Percentiles rank a stretch among this genome's conserved stretches.
These are phyloP conservation scores for Malus hybrid DNA, from an alignment of 331 rosid species.

Conservation along the genomic window DNA sequence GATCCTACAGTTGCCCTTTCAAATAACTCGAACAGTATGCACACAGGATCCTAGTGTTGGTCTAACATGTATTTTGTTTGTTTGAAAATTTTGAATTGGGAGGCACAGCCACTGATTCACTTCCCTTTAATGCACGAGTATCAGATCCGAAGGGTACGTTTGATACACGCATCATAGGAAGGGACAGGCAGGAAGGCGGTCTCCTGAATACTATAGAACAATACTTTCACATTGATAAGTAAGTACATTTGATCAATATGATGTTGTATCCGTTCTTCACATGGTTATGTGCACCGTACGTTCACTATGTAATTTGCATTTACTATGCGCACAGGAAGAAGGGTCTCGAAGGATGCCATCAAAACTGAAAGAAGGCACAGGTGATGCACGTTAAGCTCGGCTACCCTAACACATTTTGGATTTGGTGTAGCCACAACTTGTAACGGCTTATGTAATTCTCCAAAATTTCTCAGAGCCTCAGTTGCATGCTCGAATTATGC, in stretches of 20 bases:
- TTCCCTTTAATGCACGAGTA: constrained; percentile 30
- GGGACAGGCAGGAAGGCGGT: constrained; percentile 21
- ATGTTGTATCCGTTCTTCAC: neutral
- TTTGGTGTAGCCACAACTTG: constrained; percentile 12
- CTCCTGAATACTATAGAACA: constrained; percentile 28
- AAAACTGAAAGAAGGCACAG: constrained; percentile 25
- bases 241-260: neutral
- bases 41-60: neutral
- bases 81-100: constrained; percentile 24
- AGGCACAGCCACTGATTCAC: constrained; percentile 12
- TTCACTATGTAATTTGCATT: neutral
- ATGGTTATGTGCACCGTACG: neutral
- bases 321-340: constrained; percentile 27
- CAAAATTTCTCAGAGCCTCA: neutral
- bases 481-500: neutral
- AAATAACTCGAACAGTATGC: neutral
- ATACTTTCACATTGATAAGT: constrained; percentile 37
- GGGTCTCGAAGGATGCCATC: constrained; percentile 16
- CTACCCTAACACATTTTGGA: constrained; percentile 16
- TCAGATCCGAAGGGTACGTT: constrained; percentile 16
- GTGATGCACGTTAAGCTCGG: constrained; percentile 22
- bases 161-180: constrained; percentile 29
- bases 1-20: constrained; percentile 8
- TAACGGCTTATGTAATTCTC: constrained; percentile 12
- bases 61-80: neutral